phyloP scores from a whole-genome alignment of 1,284 basidiomycete genomes.

The Ceratobasidium sp. region DNA sequence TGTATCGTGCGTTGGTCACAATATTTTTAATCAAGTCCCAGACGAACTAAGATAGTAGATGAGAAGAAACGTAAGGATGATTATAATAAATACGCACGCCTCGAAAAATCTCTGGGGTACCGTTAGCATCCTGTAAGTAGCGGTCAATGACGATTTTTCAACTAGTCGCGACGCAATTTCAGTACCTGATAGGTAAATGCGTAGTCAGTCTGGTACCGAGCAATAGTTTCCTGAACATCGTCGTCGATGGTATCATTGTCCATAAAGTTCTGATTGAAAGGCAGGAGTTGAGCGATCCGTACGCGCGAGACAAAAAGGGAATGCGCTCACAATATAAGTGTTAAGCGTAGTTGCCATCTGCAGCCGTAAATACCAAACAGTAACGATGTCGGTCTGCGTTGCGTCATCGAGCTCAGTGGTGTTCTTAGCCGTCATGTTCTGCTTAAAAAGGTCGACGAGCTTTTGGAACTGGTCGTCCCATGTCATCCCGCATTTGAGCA shows the following conservation, averaged over 20 bases:
- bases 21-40: slow-evolving; percentile 1
- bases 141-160: background rate
- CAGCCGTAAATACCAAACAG: slow-evolving; percentile 14
- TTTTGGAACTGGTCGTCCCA: slow-evolving; percentile 8
- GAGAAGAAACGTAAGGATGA: background rate
- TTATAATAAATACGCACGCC: background rate
- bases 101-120: background rate
- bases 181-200: slow-evolving; percentile 14
- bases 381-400: background rate
- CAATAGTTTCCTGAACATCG: slow-evolving; percentile 11
- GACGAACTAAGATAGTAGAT: background rate
- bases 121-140: background rate
- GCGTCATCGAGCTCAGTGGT: background rate
- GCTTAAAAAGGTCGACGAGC: background rate
- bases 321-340: slow-evolving; percentile 5
- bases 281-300: background rate
- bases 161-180: background rate
- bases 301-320: background rate
- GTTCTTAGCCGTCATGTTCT: background rate
- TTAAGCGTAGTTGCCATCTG: slow-evolving; percentile 1
- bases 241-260: slow-evolving; percentile 30
- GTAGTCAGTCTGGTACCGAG: slow-evolving; percentile 14
- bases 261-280: slow-evolving; percentile 17
- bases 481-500: slow-evolving; percentile 7
- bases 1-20: slow-evolving; percentile 12